These are phyloP conservation scores for Moniliophthora roreri DNA, from an alignment of 1,284 basidiomycete species.

Conservation along the genomic window DNA sequence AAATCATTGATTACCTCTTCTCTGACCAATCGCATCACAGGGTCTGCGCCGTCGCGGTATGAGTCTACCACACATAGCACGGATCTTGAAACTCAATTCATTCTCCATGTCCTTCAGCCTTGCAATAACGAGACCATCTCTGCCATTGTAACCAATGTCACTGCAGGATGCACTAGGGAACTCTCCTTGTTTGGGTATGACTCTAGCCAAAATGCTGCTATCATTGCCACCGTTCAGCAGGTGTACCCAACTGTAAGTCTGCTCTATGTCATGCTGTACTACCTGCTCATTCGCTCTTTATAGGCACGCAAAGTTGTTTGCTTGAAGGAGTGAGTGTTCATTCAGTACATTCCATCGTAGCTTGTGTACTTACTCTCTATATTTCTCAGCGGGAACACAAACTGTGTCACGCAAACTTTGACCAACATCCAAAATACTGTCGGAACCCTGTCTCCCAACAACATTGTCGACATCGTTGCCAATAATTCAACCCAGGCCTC, in stretches of 20 bases:
- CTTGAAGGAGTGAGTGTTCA: constrained; percentile 50
- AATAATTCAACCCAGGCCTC: constrained; percentile 18
- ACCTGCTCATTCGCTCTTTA: too few relatives aligned
- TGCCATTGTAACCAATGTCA: constrained; percentile 45
- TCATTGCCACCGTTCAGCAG: constrained; percentile 40
- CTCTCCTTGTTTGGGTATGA: constrained; percentile 35
- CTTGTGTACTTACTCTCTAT: constrained; percentile 8
- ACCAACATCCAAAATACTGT: constrained; percentile 42
- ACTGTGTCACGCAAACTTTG: constrained; percentile 57
- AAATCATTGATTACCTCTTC: neutral
- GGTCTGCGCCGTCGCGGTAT: constrained; percentile 48
- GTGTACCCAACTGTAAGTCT: constrained; percentile 49
- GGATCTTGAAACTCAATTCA: neutral
- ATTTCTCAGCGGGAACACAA: constrained; percentile 38
- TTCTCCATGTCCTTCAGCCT: neutral
- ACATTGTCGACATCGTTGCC: constrained; percentile 25
- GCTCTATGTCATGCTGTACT: neutral
- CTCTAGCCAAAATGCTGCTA: constrained; percentile 17
- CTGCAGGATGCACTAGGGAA: constrained; percentile 53
- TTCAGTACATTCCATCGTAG: neutral
- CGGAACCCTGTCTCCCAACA: constrained; percentile 22
- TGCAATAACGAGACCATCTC: constrained; percentile 56
- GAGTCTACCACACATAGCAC: neutral
- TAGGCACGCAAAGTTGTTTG: constrained; percentile 44
- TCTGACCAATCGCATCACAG: constrained; percentile 20